These are phyloP conservation scores for Terfezia boudieri DNA, from an alignment of 495 filamentous ascomycete species.

Conservation along the genomic window DNA sequence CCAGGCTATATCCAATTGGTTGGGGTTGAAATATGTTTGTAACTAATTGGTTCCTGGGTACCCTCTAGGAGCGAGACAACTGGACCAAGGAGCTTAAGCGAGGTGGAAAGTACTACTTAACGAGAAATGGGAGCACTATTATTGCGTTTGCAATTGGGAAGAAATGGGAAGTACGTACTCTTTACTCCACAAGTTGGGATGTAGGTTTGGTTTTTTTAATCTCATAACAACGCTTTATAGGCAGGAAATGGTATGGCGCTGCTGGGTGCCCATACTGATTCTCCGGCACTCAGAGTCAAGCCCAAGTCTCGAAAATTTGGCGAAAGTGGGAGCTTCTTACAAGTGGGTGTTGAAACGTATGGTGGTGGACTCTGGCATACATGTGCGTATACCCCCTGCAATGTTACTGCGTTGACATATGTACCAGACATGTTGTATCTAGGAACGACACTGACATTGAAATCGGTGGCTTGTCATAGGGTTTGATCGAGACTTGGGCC, in stretches of 20 bases:
- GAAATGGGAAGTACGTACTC: constrained; percentile 46
- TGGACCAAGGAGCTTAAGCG: constrained; percentile 63
- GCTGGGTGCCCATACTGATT: constrained; percentile 94
- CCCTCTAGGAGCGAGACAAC: constrained; percentile 51
- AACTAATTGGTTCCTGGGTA: too few species aligned
- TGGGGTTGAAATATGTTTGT: too few species aligned
- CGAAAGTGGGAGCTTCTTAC: constrained; percentile 57
- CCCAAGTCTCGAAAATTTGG: constrained; percentile 71
- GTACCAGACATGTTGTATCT: too few species aligned
- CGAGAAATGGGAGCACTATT: constrained; percentile 80
- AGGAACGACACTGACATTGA: too few species aligned
- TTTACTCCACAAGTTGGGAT: not conserved
- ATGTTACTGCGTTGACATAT: not conserved
- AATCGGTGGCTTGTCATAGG: constrained; percentile 21
- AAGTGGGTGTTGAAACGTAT: constrained; percentile 92
- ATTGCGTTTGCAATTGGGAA: constrained; percentile 84
- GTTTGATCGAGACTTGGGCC: constrained; percentile 87
- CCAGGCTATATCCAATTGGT: too few species aligned
- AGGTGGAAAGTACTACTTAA: constrained; percentile 90
- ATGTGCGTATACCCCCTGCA: constrained; percentile 20
- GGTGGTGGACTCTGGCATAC: constrained; percentile 52
- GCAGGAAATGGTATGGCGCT: constrained; percentile 84
- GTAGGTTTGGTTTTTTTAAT: not conserved
- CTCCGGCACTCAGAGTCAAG: constrained; percentile 73
- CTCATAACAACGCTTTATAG: constrained; percentile 16